phyloP scores from a whole-genome alignment of 2,329 filamentous ascomycete species.

The Alternaria hordeiaustralica region DNA sequence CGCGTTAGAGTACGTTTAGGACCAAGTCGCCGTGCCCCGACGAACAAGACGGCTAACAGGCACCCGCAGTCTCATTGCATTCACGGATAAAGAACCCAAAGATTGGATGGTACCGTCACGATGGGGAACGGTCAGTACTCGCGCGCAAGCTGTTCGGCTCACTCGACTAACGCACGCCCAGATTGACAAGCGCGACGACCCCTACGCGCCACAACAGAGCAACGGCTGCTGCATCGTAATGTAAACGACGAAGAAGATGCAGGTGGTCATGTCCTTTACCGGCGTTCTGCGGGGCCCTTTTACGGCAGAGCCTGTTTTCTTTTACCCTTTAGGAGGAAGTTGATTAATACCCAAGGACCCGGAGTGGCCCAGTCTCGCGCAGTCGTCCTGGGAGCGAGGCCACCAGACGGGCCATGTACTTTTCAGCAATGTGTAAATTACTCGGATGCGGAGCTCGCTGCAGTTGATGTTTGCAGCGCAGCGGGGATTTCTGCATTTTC shows the following conservation, averaged over 20 bases:
- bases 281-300: conserved; percentile 48
- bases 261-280: conserved; percentile 45
- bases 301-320: conserved; percentile 45
- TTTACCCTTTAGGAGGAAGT: conserved; percentile 41
- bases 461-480: conserved; percentile 35
- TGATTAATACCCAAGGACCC: conserved; percentile 46
- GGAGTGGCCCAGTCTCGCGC: conserved; percentile 23
- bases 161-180: conserved; percentile 44
- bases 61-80: conserved; percentile 82
- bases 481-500: conserved; percentile 30
- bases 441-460: conserved; percentile 40
- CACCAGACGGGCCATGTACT: conserved; percentile 44
- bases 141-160: not conserved
- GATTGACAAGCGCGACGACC: conserved; percentile 94
- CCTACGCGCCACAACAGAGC: conserved; percentile 95
- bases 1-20: conserved; percentile 59
- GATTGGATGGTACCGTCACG: conserved; percentile 99
- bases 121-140: conserved; percentile 75
- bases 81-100: conserved; percentile 91
- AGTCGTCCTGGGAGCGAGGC: conserved; percentile 37
- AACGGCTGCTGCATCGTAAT: conserved; percentile 95
- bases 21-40: not conserved
- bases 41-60: conserved; percentile 27
- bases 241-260: conserved; percentile 59
- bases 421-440: conserved; percentile 52